Percentiles rank a stretch among this genome's conserved stretches.
These are phyloP conservation scores for Heterobasidion occidentale DNA, from an alignment of 1,284 basidiomycete genomes.

Conservation along the genomic window DNA sequence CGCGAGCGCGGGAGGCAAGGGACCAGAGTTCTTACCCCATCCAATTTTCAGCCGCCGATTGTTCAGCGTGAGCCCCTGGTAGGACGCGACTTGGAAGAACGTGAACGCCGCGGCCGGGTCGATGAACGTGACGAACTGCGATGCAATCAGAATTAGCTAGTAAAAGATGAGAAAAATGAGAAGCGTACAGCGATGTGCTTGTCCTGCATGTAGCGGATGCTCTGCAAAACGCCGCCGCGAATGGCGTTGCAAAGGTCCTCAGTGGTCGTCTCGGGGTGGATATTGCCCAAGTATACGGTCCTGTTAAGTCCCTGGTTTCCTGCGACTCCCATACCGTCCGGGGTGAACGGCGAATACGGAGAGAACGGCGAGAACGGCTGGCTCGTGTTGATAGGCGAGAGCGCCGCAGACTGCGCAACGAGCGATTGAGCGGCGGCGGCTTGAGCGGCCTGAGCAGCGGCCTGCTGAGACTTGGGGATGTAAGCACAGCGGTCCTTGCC, in stretches of 20 bases:
- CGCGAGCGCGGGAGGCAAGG: slow-evolving; percentile 74
- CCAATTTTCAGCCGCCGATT: slow-evolving; percentile 89
- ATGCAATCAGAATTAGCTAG: slow-evolving; percentile 7
- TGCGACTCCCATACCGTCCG: slow-evolving; percentile 37
- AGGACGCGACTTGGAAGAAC: slow-evolving; percentile 86
- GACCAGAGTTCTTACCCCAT: slow-evolving; percentile 90
- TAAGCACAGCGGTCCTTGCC: slow-evolving; percentile 96
- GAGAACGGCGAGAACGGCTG: slow-evolving; percentile 40
- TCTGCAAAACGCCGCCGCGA: slow-evolving; percentile 86
- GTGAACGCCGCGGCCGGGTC: slow-evolving; percentile 84
- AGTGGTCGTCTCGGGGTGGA: slow-evolving; percentile 86
- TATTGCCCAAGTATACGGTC: slow-evolving; percentile 90
- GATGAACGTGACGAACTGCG: slow-evolving; percentile 84
- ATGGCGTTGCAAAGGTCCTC: slow-evolving; percentile 94
- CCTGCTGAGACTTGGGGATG: slow-evolving; percentile 85
- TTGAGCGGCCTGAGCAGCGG: slow-evolving; percentile 73
- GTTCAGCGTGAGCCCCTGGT: slow-evolving; percentile 83
- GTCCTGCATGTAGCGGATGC: slow-evolving; percentile 86
- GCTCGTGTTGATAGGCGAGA: slow-evolving; percentile 23
- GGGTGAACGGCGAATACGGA: slow-evolving; percentile 51
- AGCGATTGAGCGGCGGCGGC: slow-evolving; percentile 77
- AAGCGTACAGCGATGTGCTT: slow-evolving; percentile 80
- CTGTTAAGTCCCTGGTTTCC: slow-evolving; percentile 63
- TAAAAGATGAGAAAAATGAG: slow-evolving; percentile 3
- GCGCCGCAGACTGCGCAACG: slow-evolving; percentile 49